These are phyloP conservation scores for Filosporella fistucella DNA, from an alignment of 495 filamentous ascomycete species.

Conservation along the genomic window DNA sequence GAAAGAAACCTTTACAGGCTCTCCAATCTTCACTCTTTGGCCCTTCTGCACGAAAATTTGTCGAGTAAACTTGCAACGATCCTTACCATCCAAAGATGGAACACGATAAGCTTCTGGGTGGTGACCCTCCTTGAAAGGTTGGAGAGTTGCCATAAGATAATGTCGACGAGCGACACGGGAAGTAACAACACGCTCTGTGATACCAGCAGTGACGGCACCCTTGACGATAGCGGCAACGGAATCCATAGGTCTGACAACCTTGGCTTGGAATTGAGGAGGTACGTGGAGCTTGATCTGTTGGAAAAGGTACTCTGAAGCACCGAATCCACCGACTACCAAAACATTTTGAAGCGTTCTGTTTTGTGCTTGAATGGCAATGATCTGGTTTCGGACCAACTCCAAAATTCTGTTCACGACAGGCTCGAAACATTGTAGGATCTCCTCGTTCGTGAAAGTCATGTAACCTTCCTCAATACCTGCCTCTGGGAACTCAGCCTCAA, in stretches of 20 bases:
- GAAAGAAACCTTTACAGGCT: conserved; percentile 98
- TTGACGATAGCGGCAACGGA: conserved; percentile 75
- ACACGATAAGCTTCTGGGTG: conserved; percentile 98
- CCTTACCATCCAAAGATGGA: conserved; percentile 91
- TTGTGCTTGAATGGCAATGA: conserved; percentile 74
- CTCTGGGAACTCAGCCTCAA: conserved; percentile 73
- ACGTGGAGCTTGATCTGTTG: conserved; percentile 80
- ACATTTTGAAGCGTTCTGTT: conserved; percentile 70
- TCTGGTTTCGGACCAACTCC: conserved; percentile 70
- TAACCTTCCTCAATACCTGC: conserved; percentile 74
- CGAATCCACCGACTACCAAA: conserved; percentile 69
- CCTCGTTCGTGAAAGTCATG: conserved; percentile 81
- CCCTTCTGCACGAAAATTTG: conserved; percentile 99
- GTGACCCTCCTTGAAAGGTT: conserved; percentile 98
- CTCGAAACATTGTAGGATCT: conserved; percentile 76
- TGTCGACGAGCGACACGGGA: conserved; percentile 97
- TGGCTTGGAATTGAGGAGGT: conserved; percentile 73
- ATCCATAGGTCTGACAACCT: conserved; percentile 75
- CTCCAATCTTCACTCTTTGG: conserved; percentile 96
- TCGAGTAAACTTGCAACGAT: conserved; percentile 96
- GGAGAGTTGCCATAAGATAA: conserved; percentile 98
- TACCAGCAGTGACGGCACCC: conserved; percentile 79
- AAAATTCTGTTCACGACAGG: conserved; percentile 68
- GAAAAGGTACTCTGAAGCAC: conserved; percentile 74
- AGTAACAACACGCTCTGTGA: conserved; percentile 93